Base-by-base conservation (phyloP, 179 eudicot genomes). In the Camellia oleifera region DNA sequence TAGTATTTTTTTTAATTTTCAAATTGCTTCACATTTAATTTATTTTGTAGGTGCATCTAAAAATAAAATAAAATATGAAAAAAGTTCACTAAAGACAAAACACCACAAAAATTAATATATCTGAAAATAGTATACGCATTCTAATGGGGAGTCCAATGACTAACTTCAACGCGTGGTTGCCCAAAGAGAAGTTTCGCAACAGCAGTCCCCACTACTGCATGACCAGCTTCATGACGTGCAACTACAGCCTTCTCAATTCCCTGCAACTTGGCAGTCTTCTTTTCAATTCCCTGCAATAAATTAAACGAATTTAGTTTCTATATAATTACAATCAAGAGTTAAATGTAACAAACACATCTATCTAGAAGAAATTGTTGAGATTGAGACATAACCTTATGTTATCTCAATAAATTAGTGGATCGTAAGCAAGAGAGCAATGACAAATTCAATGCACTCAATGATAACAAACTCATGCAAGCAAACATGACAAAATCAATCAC, bases 151-250 rank as follows among this genome's bases (percentile, higher is more conserved):
- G 66, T 77, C 8, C 3, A 8, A 15, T 48, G 44, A 18, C 40
- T 88, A 32, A 95, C 99, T 96, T 94, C 90, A 65, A 95, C 99
- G 56, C 97, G 92, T 81, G 99, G 99, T 80, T 95, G 99, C 44
- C 99, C 98, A 75, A 92, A 82, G 81, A 95, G 90, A 87, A 95
- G 92, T 78, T 89, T 94, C 52, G 97, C 98, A 87, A 95, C 90
- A 67, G 99, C 99, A 65, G 99, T 94, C 68, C 98, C 98, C 12
- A 95, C 98, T 46, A 95, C 96, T 65, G 98, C 99, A 86, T 95
- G 99, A 77, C 99, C 99, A 82, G 91, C 99, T 88, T 95, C 99
- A 89, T 95, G 99, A 69, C 99, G 91, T 74, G 99, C 99, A 86
- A 95, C 99, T 75, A 94, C 97, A 81, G 93, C 97, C 88, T 95